A percentile compares a stretch with the other conserved stretches of the same genome.
phyloP scores from a whole-genome alignment of 305 asterid species.

The Solanum aculeatissimum region DNA sequence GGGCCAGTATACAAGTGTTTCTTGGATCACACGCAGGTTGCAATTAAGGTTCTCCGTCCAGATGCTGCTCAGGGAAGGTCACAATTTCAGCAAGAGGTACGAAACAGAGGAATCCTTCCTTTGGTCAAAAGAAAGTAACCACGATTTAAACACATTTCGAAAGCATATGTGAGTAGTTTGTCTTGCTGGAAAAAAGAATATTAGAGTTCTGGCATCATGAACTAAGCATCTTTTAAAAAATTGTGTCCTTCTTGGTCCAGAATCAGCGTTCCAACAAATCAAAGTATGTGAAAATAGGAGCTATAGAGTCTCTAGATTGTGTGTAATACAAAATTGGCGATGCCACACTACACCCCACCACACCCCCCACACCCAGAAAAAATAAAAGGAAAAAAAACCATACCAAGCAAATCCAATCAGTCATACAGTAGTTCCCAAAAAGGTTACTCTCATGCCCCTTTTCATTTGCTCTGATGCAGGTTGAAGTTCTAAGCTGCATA shows the following conservation, averaged over 20 bases:
- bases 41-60: conserved; percentile 77
- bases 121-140: background rate
- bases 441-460: background rate
- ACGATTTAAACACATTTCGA: background rate
- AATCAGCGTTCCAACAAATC: background rate
- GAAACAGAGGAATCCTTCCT: background rate
- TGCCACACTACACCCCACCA: background rate
- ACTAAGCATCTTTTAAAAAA: background rate
- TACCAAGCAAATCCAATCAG: background rate
- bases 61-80: conserved; percentile 89
- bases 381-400: background rate
- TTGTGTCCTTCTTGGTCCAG: background rate
- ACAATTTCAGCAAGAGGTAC: conserved; percentile 88
- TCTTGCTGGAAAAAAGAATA: background rate
- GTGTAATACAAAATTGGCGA: background rate
- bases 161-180: background rate
- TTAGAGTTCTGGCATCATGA: background rate
- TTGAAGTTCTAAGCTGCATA: conserved; percentile 77
- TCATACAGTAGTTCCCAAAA: background rate
- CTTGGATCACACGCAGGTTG: conserved; percentile 76
- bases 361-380: background rate
- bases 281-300: background rate
- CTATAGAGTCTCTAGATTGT: background rate
- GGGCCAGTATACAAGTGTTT: conserved; percentile 69
- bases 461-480: conserved; percentile 27